Percentiles rank a stretch among this genome's conserved stretches.
Conservation (phyloP, 768 basidiomycete genomes). For the Boletus tomentosulus region DNA sequence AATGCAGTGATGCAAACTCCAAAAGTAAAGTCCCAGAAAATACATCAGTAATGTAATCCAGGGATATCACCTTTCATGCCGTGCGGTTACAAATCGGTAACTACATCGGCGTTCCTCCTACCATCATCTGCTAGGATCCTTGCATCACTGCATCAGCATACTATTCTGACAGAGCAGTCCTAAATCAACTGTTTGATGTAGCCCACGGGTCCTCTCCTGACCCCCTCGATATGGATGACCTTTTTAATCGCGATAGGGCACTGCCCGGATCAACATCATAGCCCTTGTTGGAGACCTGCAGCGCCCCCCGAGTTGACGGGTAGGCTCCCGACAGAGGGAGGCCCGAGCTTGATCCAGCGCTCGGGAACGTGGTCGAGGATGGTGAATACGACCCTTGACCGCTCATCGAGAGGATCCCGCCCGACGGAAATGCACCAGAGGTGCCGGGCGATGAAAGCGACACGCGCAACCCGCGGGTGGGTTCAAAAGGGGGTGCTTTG, state of each 20-base stretch:
- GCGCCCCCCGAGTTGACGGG: constrained; percentile 13
- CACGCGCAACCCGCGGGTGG: constrained; percentile 29
- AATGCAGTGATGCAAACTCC: background rate
- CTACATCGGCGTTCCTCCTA: background rate
- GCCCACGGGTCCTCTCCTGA: constrained; percentile 16
- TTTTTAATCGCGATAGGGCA: constrained; percentile 9
- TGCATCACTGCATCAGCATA: background rate
- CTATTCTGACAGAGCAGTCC: background rate
- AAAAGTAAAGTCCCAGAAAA: background rate
- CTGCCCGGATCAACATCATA: constrained; percentile 2
- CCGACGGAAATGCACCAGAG: constrained; percentile 12
- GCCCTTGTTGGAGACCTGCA: constrained; percentile 2
- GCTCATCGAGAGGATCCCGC: constrained; percentile 7
- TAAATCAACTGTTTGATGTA: constrained; percentile 10
- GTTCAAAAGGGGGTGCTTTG: constrained; percentile 54
- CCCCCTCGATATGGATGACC: constrained; percentile 10
- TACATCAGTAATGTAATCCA: background rate
- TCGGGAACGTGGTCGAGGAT: constrained; percentile 10
- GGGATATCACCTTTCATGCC: background rate
- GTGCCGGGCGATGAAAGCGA: constrained; percentile 21
- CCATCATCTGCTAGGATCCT: background rate
- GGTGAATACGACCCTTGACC: constrained; percentile 17
- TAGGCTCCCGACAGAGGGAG: constrained; percentile 13
- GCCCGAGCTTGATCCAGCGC: constrained; percentile 7
- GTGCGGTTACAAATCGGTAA: background rate